Evolutionary conservation across 352 stramenopile species (phyloP).

Genomic region (Phytophthora podocarpi): DNA sequence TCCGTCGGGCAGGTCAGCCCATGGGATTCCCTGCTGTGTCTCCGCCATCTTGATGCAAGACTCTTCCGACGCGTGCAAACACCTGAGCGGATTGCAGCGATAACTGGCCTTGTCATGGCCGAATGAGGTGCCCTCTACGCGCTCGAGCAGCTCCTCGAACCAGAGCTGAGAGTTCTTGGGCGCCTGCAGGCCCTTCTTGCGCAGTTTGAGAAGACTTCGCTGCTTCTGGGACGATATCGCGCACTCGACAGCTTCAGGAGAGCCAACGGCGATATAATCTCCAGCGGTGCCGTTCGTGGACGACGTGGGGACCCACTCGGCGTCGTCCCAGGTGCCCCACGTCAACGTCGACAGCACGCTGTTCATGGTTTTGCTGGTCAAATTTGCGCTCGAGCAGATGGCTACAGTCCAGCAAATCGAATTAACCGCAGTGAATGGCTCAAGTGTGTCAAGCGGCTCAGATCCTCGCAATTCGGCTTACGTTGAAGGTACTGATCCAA

Average conservation of each 20-base stretch:
- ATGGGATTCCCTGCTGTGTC: conserved; percentile 51
- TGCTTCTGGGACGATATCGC: conserved; percentile 7
- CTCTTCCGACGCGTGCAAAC: conserved; percentile 26
- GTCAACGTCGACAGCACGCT: conserved; percentile 67
- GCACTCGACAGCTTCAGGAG: background rate
- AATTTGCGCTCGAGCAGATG: no score
- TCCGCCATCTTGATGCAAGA: background rate
- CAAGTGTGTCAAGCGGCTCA: no score
- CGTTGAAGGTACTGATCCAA: no score
- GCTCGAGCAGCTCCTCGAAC: conserved; percentile 76
- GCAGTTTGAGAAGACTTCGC: conserved; percentile 57
- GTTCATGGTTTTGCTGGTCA: conserved; percentile 54
- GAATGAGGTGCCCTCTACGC: conserved; percentile 53
- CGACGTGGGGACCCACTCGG: conserved; percentile 32
- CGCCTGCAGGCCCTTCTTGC: conserved; percentile 50
- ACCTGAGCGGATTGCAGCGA: conserved; percentile 66
- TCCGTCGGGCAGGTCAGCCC: conserved; percentile 57
- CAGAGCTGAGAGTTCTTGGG: conserved; percentile 60
- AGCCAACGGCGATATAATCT: background rate
- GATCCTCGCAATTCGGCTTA: no score
- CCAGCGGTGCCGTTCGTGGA: background rate
- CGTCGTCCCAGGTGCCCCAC: conserved; percentile 79
- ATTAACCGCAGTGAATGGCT: no score
- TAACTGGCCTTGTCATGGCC: conserved; percentile 43
- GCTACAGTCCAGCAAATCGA: no score